phyloP scores from a whole-genome alignment of 345 rosid genomes.

The Brassica cretica region DNA sequence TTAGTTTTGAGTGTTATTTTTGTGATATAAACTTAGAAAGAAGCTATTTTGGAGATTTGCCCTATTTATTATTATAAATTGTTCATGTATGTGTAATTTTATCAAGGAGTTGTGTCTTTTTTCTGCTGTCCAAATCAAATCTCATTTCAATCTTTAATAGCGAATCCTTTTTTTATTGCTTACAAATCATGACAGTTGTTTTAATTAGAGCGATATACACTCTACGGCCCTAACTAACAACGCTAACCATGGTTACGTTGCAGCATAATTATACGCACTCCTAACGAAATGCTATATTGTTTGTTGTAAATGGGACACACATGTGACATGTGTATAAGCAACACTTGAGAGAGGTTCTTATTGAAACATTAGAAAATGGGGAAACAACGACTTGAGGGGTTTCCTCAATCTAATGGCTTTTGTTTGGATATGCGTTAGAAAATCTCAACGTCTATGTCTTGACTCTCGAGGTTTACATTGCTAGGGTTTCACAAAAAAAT shows the following conservation, averaged over 20 bases:
- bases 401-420: background rate
- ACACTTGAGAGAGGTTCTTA: background rate
- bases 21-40: too few relatives aligned
- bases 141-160: background rate
- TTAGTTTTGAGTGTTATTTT: too few relatives aligned
- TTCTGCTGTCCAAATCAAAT: background rate
- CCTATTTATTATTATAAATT: too few relatives aligned
- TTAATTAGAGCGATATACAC: background rate
- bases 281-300: background rate
- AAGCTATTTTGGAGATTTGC: too few relatives aligned
- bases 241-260: background rate
- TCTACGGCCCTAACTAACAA: background rate
- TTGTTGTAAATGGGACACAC: background rate
- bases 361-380: too few relatives aligned
- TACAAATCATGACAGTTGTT: background rate
- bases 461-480: background rate
- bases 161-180: background rate
- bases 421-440: background rate
- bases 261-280: background rate
- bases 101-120: background rate
- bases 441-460: background rate
- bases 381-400: background rate
- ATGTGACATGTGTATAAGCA: constrained; percentile 5
- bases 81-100: background rate
- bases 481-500: background rate